These are phyloP conservation scores for Parachlorella kessleri DNA, from an alignment of 139 green algal genomes.

Conservation along the genomic window DNA sequence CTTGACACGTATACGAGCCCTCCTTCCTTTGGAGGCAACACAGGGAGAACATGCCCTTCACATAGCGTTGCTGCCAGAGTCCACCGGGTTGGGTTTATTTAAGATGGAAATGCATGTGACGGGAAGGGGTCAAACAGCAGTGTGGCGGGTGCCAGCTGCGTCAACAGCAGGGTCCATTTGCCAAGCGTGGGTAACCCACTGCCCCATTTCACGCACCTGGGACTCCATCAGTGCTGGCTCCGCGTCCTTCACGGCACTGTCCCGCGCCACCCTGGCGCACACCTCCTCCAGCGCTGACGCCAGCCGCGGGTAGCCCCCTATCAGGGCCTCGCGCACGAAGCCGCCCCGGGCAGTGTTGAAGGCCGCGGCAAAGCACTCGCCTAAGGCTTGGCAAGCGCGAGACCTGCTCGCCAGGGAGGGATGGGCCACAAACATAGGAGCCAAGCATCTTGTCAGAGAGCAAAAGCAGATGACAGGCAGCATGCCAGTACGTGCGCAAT, in stretches of 20 bases:
- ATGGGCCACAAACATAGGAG: too few relatives aligned
- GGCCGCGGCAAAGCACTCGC: constrained; percentile 50
- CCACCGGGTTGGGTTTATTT: too few relatives aligned
- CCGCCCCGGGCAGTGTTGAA: constrained; percentile 56
- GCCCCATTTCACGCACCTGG: neutral
- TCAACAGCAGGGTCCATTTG: neutral
- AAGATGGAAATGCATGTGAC: neutral
- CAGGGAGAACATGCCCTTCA: too few relatives aligned
- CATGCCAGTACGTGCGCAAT: too few relatives aligned
- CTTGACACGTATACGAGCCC: neutral
- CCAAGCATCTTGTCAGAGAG: too few relatives aligned
- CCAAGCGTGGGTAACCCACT: too few relatives aligned
- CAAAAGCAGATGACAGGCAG: too few relatives aligned
- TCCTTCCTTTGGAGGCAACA: neutral
- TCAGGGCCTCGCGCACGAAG: constrained; percentile 74
- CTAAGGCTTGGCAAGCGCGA: constrained; percentile 39
- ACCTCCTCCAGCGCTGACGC: constrained; percentile 72
- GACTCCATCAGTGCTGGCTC: constrained; percentile 7
- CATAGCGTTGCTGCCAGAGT: too few relatives aligned
- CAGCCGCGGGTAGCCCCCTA: constrained; percentile 75
- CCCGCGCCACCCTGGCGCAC: constrained; percentile 60
- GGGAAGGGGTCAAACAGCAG: neutral
- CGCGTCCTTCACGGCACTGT: constrained; percentile 55
- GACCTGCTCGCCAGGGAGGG: neutral
- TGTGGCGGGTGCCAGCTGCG: neutral